Percentiles rank a stretch among this genome's conserved stretches.
Conservation (phyloP, 306 rosid genomes). For the Biancaea sappan region DNA sequence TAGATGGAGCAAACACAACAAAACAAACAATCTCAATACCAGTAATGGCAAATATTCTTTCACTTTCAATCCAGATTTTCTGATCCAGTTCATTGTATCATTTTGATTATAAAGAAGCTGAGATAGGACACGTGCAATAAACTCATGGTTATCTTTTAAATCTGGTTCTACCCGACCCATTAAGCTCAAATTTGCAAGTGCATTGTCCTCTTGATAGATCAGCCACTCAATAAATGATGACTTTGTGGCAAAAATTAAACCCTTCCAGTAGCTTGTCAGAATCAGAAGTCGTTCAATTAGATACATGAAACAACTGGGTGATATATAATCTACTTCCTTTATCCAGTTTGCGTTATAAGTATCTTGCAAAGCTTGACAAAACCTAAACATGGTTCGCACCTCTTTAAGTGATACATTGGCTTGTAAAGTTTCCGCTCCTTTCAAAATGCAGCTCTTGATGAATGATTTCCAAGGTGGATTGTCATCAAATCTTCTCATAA, state of each 20-base stretch:
- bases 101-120: conserved; percentile 2
- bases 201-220: conserved; percentile 27
- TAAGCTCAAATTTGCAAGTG: background rate
- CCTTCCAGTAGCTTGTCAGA: conserved; percentile 23
- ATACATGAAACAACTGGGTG: conserved; percentile 57
- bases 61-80: background rate
- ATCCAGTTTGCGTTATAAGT: conserved; percentile 38
- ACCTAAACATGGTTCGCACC: background rate
- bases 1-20: conserved; percentile 41
- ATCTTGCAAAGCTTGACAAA: conserved; percentile 37
- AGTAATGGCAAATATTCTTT: conserved; percentile 29
- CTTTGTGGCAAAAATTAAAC: conserved; percentile 43
- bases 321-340: conserved; percentile 28
- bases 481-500: conserved; percentile 17
- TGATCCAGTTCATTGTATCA: conserved; percentile 39
- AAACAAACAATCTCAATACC: conserved; percentile 40
- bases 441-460: background rate
- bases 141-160: background rate
- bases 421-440: background rate
- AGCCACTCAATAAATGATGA: conserved; percentile 59
- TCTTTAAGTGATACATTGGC: background rate
- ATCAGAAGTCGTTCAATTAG: conserved; percentile 55
- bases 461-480: conserved; percentile 37
- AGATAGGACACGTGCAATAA: conserved; percentile 2
- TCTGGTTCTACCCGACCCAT: background rate